Evolutionary conservation across 2,329 filamentous ascomycete species (phyloP), one percentile per base, ranked within the genome.

Genomic region (Cladosporium velox): DNA sequence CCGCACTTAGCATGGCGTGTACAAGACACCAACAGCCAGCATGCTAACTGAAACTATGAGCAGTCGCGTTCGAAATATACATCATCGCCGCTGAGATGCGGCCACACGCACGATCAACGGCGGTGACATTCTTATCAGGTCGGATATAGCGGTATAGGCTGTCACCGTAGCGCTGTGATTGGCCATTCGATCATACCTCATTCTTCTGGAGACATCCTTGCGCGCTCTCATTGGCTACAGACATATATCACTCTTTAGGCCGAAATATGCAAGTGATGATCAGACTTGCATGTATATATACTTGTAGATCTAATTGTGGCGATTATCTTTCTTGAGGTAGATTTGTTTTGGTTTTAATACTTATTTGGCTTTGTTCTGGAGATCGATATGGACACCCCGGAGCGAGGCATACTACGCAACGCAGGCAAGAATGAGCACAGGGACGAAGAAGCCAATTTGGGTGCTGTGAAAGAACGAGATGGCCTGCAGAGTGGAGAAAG

Each of bases 91-190:
- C 41, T 12, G 8, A 11, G 3, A 47, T 21, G 5, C 41, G n/a
- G 3, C 1, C 14, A 4, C 4, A 47, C 38, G 2, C 10, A 47
- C 41, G 4, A 35, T 24, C 10, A 8, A 12, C n/a, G n/a, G 14
- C 52, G 52, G 32, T 55, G 52, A 24, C 24, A 24, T 24, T 24
- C 24, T 1, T 24, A 24, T 24, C 24, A 24, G 24, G 24, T 24
- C 24, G 24, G 24, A 24, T 24, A 24, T 24, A 24, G 24, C 24
- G 24, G 24, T 24, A 55, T 55, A 32, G 49, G 18, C 28, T 63
- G 60, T 63, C 60, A 63, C 60, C 30, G 60, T 34, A 14, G 6
- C 3, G 49, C 60, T 55, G 21, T 63, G 47, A 63, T 63, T 63
- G 60, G 60, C 49, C 58, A 38, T 15, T 21, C 14, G 12, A 60